Conservation (phyloP, 768 basidiomycete species). For the Kwoniella mangroviensis region DNA sequence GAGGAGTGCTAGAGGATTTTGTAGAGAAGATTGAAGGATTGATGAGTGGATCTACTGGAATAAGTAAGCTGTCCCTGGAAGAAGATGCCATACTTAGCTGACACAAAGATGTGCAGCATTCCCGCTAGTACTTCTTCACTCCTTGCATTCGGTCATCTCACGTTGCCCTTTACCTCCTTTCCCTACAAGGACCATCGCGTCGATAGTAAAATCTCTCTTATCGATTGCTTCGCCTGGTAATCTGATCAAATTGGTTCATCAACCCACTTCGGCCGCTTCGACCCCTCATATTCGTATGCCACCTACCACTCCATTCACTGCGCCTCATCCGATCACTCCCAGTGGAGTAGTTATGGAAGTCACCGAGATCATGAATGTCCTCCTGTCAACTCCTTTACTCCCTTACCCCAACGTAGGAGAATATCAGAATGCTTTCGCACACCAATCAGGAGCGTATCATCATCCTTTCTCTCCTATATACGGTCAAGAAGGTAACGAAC, state of each 20-base stretch:
- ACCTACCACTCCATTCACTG: conserved; percentile 15
- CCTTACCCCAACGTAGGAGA: conserved; percentile 10
- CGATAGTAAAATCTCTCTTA: conserved; percentile 25
- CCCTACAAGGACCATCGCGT: conserved; percentile 9
- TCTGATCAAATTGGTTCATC: conserved; percentile 42
- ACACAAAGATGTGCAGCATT: conserved; percentile 33
- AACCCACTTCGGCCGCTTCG: conserved; percentile 31
- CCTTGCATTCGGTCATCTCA: conserved; percentile 34
- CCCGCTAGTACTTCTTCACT: conserved; percentile 41
- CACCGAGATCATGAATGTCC: conserved; percentile 38
- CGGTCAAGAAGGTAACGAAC: conserved; percentile 13
- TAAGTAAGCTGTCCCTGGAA: conserved; percentile 28
- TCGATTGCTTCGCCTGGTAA: conserved; percentile 33
- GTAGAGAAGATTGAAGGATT: conserved; percentile 28
- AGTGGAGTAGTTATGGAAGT: conserved; percentile 38
- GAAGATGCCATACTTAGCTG: not conserved
- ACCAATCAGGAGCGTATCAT: conserved; percentile 8
- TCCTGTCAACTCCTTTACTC: conserved; percentile 37
- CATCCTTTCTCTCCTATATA: conserved; percentile 7
- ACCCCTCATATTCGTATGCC: conserved; percentile 20
- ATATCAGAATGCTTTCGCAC: conserved; percentile 29
- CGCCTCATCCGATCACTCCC: conserved; percentile 39
- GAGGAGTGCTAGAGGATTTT: conserved; percentile 25
- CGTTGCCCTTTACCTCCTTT: conserved; percentile 34
- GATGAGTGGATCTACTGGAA: conserved; percentile 23